Evolutionary conservation across 2,329 filamentous ascomycete genomes (phyloP), one percentile per base, ranked within the genome.

Genomic region (Botrytis fragariae): DNA sequence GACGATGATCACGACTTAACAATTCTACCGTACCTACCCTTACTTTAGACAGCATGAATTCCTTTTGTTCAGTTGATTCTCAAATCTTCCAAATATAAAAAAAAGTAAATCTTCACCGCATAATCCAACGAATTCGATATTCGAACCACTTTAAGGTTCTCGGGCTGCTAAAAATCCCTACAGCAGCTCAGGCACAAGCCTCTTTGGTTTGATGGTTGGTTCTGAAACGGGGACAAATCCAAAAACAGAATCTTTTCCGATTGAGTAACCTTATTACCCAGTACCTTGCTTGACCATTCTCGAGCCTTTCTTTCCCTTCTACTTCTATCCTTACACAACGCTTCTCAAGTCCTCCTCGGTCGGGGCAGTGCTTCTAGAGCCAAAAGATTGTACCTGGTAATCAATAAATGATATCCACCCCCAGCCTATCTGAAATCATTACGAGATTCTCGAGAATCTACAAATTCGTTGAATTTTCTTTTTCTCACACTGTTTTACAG

Each of bases 171-270:
- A 39, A 61, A 25, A 39, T 42, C 61, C 61, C 39, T 63, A 63
- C 61, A 29, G 60, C n/a, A 62, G 61, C n/a, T 63, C 61, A 63
- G 61, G 61, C 22, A 64, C 61, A 64, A 64, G 39, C 39, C 39
- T 64, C 61, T 45, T 45, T 63, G 61, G 37, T 63, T 44, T 63
- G 61, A 29, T 32, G 48, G 37, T 64, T 64, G 42, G 39, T 25
- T 64, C 42, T 45, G 42, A 45, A 45, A 45, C 62, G n/a, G 39
- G 4, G n/a, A 32, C 39, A 64, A 14, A 35, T 45, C 42, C 62
- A 18, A 45, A 64, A 64, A 45, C n/a, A 42, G 37, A 32, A 45
- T 29, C 61, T 20, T 42, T 29, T 63, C 61, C 61, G 61, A 63
- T 63, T n/a, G 18, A 63, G 39, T 44, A 29, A 63, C 48, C 48